Evolutionary conservation across 2,329 filamentous ascomycete species (phyloP).

Genomic region (Colletotrichum sp.): DNA sequence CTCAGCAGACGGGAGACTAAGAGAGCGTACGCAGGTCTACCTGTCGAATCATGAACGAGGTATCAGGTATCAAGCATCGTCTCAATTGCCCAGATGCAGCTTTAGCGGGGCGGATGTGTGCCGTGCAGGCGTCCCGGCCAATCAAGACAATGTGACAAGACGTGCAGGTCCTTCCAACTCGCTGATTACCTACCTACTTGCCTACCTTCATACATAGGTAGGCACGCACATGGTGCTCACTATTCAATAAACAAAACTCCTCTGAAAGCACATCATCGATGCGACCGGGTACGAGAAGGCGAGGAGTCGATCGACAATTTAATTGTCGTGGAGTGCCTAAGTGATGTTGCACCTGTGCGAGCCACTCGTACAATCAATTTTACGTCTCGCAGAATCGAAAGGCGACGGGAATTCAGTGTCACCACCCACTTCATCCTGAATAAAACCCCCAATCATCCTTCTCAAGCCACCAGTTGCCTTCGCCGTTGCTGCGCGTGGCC

Average conservation of each 20-base stretch:
- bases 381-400: neutral
- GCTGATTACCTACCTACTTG: neutral
- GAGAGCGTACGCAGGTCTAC: neutral
- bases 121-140: slow-evolving; percentile 10
- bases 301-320: neutral
- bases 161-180: neutral
- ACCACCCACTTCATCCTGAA: neutral
- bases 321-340: neutral
- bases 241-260: neutral
- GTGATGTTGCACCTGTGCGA: neutral
- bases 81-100: neutral
- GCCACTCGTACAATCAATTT: neutral
- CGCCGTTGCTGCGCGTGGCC: neutral
- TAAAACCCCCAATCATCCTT: neutral
- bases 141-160: slow-evolving; percentile 9
- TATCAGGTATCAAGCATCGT: neutral
- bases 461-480: neutral
- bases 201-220: too few relatives aligned
- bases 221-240: neutral
- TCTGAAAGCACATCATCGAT: neutral
- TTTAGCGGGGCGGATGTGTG: slow-evolving; percentile 10
- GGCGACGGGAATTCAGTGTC: neutral
- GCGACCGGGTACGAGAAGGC: neutral
- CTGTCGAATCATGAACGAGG: neutral
- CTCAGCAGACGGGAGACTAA: neutral